Evolutionary conservation across 106 monocot genomes (phyloP).

Genomic region (Triglochin maritima): DNA sequence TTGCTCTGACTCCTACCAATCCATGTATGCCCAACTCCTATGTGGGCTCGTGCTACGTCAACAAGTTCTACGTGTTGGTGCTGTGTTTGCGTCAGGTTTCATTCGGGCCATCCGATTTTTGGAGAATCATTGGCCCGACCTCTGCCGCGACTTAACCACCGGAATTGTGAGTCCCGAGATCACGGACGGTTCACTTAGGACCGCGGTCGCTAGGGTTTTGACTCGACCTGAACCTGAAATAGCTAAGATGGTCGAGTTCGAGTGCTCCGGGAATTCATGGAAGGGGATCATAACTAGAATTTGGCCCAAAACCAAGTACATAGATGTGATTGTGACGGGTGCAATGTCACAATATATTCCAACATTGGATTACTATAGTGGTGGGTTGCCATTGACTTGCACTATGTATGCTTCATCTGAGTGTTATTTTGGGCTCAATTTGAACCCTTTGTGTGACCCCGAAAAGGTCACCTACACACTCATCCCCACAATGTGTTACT

Average conservation of each 20-base stretch:
- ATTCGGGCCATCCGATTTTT: slow-evolving; percentile 67
- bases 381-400: slow-evolving; percentile 62
- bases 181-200: slow-evolving; percentile 41
- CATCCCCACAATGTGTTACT: slow-evolving; percentile 83
- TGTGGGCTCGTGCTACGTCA: slow-evolving; percentile 50
- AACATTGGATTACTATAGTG: slow-evolving; percentile 60
- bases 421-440: slow-evolving; percentile 88
- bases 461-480: slow-evolving; percentile 65
- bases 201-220: slow-evolving; percentile 35
- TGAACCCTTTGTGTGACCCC: slow-evolving; percentile 73
- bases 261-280: slow-evolving; percentile 47
- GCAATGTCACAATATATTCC: slow-evolving; percentile 88
- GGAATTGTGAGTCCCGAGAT: slow-evolving; percentile 41
- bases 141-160: slow-evolving; percentile 52
- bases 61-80: slow-evolving; percentile 77
- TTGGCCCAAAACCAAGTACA: slow-evolving; percentile 76
- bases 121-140: slow-evolving; percentile 60
- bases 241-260: slow-evolving; percentile 40
- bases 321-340: slow-evolving; percentile 89
- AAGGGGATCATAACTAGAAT: slow-evolving; percentile 55
- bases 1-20: slow-evolving; percentile 68
- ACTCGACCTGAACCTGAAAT: slow-evolving; percentile 34
- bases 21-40: slow-evolving; percentile 83
- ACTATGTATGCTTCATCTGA: slow-evolving; percentile 92
- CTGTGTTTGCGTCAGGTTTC: slow-evolving; percentile 87